These are phyloP conservation scores for Dipodascus geniculatus DNA, from an alignment of 805 yeast species.

Conservation along the genomic window DNA sequence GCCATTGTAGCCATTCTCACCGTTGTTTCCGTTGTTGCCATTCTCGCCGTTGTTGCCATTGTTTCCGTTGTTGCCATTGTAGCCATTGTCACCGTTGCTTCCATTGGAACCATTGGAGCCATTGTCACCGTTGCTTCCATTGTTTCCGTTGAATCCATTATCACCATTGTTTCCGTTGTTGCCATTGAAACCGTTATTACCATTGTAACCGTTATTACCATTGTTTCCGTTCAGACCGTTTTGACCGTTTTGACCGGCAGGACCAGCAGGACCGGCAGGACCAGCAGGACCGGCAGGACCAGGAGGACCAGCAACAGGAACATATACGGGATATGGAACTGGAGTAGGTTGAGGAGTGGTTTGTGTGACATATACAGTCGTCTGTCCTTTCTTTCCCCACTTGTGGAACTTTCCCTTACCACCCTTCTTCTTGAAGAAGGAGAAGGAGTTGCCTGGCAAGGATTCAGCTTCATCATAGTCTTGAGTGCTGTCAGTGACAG, in stretches of 20 bases:
- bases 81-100: no score
- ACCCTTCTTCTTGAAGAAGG: background rate
- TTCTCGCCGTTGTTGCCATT: background rate
- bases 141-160: no score
- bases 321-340: background rate
- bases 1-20: constrained; percentile 1
- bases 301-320: background rate
- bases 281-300: constrained; percentile 2
- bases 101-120: no score
- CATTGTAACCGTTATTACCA: no score
- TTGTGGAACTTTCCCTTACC: no score
- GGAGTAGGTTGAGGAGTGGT: background rate
- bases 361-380: background rate
- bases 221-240: no score
- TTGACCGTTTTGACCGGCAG: no score
- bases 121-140: no score
- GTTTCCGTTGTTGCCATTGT: background rate
- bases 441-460: background rate
- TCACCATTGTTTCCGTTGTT: no score
- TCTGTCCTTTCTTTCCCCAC: background rate
- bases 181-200: no score
- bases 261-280: background rate
- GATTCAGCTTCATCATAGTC: background rate
- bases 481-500: background rate
- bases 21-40: constrained; percentile 3